Evolutionary conservation across 495 filamentous ascomycete species (phyloP), one percentile per base, ranked within the genome.

Genomic region (Aspergillus ostianus): DNA sequence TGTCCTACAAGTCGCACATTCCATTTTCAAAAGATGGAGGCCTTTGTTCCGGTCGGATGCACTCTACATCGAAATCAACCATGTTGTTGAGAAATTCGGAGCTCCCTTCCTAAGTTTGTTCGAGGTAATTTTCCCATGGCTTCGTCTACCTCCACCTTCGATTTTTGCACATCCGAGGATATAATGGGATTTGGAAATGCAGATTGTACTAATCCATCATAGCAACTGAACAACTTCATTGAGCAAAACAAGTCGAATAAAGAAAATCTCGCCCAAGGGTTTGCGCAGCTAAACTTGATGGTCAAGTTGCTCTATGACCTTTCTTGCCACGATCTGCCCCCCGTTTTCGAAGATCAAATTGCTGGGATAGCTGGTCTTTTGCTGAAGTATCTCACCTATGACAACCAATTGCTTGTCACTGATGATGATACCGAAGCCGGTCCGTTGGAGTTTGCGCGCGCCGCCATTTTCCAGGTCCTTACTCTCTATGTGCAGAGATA

Each of bases 21-120:
- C 93, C 6, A 97, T 99, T 65, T 99, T 98, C 81, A 90, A 88
- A 74, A 81, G 94, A 60, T 99, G 95, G 95, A 83, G 92, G 56
- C 95, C 94, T 20, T 79, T 98, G 12, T 97, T 93, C 75, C 84
- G 89, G 46, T 96, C 92, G 47, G 92, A 98, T 70, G 89, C 85
- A 9, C 83, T 99, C 10, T 98, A 90, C 74, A 87, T 82, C 7
- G 95, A 99, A 70, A 92, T 99, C 70, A 91, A 94, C 71, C 95
- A 98, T 71, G 95, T 99, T 46, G 83, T 98, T 27, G 74, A 73
- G 48, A 90, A 84, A 63, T 98, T 99, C 66, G 87, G 88, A 30
- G 76, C 75, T 3, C 90, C 95, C 0, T 96, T 94, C 73, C 79
- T 98, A 44, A 77, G 82, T 32, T 81, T 98, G 54, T 82, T 97